Percentiles rank a stretch among this genome's conserved stretches.
These are phyloP conservation scores for Apium graveolens DNA, from an alignment of 129 eudicot species.

Conservation along the genomic window DNA sequence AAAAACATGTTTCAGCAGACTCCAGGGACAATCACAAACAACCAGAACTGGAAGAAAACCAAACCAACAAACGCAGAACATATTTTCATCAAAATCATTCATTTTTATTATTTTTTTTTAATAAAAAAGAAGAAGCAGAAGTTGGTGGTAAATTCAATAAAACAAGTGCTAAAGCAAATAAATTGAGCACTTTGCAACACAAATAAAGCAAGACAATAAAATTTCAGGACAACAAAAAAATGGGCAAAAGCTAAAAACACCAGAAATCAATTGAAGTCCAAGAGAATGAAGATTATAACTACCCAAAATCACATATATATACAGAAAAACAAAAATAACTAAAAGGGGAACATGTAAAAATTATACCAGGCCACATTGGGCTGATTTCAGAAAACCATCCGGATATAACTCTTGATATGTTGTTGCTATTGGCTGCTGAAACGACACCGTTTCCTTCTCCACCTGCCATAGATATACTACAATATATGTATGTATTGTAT, in stretches of 20 bases:
- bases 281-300: neutral
- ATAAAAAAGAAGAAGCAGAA: neutral
- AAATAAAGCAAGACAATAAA: neutral
- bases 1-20: conserved; percentile 24
- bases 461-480: conserved; percentile 17
- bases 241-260: neutral
- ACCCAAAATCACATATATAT: neutral
- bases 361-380: conserved; percentile 97
- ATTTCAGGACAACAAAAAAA: neutral
- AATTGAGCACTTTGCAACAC: neutral
- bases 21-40: conserved; percentile 32
- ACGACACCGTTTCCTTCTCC: conserved; percentile 32
- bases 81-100: neutral
- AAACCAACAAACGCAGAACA: neutral
- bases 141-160: neutral
- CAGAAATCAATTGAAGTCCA: neutral
- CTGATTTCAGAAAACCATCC: conserved; percentile 98
- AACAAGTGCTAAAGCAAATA: neutral
- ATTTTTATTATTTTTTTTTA: too few relatives aligned
- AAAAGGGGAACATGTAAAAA: neutral
- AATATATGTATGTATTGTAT: neutral
- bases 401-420: conserved; percentile 64
- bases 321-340: too few relatives aligned
- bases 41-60: neutral
- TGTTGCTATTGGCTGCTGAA: conserved; percentile 15